These are phyloP conservation scores for Plasmodium gallinaceum DNA, from an alignment of 169 alveolate species.

Conservation along the genomic window DNA sequence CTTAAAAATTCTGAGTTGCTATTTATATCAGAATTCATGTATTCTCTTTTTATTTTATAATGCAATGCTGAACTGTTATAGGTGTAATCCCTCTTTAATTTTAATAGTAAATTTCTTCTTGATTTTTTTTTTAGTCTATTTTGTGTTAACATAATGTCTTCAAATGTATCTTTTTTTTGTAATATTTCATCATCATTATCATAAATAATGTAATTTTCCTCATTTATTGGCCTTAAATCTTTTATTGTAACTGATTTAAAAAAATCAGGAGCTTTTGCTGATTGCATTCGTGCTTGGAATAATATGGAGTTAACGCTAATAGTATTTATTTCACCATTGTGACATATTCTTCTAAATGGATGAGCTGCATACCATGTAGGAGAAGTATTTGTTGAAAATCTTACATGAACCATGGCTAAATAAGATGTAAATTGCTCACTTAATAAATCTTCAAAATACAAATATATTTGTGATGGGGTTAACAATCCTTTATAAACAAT, in stretches of 20 bases:
- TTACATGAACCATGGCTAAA: slow-evolving; percentile 76
- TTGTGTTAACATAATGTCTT: slow-evolving; percentile 77
- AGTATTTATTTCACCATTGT: slow-evolving; percentile 80
- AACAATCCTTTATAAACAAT: slow-evolving; percentile 77
- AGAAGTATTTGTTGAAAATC: slow-evolving; percentile 75
- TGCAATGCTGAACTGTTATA: slow-evolving; percentile 66
- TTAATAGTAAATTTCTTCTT: slow-evolving; percentile 63
- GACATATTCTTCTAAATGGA: slow-evolving; percentile 77
- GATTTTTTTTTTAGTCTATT: slow-evolving; percentile 76
- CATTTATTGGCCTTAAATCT: slow-evolving; percentile 73
- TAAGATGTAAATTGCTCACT: slow-evolving; percentile 73
- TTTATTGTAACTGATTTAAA: slow-evolving; percentile 70
- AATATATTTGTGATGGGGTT: slow-evolving; percentile 74
- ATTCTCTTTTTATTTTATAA: slow-evolving; percentile 72
- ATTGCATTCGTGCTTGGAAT: slow-evolving; percentile 58
- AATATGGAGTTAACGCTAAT: slow-evolving; percentile 77
- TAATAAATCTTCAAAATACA: slow-evolving; percentile 72
- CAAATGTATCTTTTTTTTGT: slow-evolving; percentile 74
- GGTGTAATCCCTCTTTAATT: slow-evolving; percentile 66
- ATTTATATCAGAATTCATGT: slow-evolving; percentile 67
- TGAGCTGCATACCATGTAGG: slow-evolving; percentile 80
- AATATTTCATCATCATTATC: slow-evolving; percentile 77
- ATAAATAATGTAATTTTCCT: slow-evolving; percentile 70
- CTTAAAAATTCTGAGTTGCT: slow-evolving; percentile 72
- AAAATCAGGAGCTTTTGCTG: slow-evolving; percentile 58